Percentiles rank a stretch among this genome's conserved stretches.
Conservation (phyloP, 2,329 filamentous ascomycete species). For the Diaporthe citriasiana region DNA sequence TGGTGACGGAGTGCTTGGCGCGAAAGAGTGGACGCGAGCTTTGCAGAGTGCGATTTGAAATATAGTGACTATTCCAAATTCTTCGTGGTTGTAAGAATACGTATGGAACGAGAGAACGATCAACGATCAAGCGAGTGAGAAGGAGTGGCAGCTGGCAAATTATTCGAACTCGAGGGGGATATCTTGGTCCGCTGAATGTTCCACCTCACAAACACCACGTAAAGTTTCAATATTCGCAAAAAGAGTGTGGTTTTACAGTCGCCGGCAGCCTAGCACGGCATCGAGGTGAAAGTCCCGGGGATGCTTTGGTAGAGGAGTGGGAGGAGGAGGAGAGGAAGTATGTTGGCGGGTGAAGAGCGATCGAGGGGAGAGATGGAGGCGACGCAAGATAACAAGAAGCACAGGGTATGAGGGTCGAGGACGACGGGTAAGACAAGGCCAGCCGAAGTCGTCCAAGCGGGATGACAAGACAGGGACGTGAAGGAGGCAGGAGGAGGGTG, state of each 20-base stretch:
- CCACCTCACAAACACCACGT: neutral
- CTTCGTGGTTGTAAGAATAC: neutral
- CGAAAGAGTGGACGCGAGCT: slow-evolving; percentile 6
- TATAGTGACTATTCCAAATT: neutral
- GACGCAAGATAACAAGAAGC: slow-evolving; percentile 31
- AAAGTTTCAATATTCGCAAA: slow-evolving; percentile 2
- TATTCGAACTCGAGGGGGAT: neutral
- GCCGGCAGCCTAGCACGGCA: slow-evolving; percentile 16
- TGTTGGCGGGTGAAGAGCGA: slow-evolving; percentile 28
- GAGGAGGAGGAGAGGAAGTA: neutral
- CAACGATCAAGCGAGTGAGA: slow-evolving; percentile 9
- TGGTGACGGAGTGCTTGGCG: neutral
- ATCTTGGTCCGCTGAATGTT: slow-evolving; percentile 14
- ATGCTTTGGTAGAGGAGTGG: neutral
- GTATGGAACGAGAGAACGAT: slow-evolving; percentile 1
- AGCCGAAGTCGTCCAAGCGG: slow-evolving; percentile 40
- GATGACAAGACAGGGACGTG: slow-evolving; percentile 39
- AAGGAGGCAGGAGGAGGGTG: slow-evolving; percentile 39
- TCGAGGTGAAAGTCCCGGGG: slow-evolving; percentile 4
- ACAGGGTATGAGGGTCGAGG: slow-evolving; percentile 28
- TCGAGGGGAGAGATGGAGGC: slow-evolving; percentile 27
- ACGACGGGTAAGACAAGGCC: slow-evolving; percentile 41
- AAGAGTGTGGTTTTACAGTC: slow-evolving; percentile 25
- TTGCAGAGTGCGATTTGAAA: neutral
- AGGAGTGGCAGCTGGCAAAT: slow-evolving; percentile 13